These are phyloP conservation scores for Penicillium freii DNA, from an alignment of 2,329 filamentous ascomycete genomes.

Conservation along the genomic window DNA sequence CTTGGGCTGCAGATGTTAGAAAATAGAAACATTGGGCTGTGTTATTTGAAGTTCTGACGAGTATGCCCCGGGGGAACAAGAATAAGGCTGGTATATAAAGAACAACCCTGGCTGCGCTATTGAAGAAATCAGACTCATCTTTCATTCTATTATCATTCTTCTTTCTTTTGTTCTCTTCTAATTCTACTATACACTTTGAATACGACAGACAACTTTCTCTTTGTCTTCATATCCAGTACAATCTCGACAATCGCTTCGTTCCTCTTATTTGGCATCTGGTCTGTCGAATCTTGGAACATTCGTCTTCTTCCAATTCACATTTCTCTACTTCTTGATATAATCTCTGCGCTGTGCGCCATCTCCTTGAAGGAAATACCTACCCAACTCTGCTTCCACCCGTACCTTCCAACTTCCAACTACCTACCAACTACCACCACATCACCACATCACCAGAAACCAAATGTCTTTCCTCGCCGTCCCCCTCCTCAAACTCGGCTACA, in stretches of 20 bases:
- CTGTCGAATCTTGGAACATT: constrained; percentile 10
- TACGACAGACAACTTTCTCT: background rate
- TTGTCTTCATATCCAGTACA: constrained; percentile 4
- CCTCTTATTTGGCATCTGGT: constrained; percentile 15
- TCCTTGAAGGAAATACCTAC: background rate
- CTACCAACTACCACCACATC: background rate
- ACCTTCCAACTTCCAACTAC: background rate
- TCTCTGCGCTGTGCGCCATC: constrained; percentile 4
- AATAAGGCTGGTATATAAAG: constrained; percentile 16
- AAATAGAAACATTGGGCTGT: constrained; percentile 18
- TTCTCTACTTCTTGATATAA: constrained; percentile 1
- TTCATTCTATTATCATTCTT: constrained; percentile 10
- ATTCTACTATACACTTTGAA: constrained; percentile 1
- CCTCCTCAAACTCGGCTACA: constrained; percentile 29
- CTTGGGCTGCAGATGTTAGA: background rate
- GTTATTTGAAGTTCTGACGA: background rate
- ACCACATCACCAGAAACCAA: background rate
- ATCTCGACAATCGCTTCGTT: constrained; percentile 8
- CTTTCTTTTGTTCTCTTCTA: constrained; percentile 14
- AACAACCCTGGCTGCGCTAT: background rate
- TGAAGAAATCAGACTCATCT: constrained; percentile 5
- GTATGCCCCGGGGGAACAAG: background rate
- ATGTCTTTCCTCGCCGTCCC: constrained; percentile 34
- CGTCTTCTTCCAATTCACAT: background rate
- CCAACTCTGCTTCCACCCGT: background rate